These are phyloP conservation scores for Blastobotrys parvus DNA, from an alignment of 805 yeast genomes.

Conservation along the genomic window DNA sequence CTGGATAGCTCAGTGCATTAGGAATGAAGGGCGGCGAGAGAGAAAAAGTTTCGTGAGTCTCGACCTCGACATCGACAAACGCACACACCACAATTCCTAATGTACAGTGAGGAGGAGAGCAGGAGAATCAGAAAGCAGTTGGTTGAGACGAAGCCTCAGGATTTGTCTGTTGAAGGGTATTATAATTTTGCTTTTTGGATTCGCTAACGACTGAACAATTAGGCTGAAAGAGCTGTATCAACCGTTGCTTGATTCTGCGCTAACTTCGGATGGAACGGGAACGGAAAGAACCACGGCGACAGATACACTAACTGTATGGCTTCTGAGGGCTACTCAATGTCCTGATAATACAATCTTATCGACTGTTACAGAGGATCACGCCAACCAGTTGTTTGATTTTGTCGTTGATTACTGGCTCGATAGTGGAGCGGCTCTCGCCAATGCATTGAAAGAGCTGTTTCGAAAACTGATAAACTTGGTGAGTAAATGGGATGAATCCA, in stretches of 20 bases:
- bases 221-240: conserved; percentile 21
- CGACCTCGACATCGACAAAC: too few relatives aligned
- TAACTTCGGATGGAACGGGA: conserved; percentile 30
- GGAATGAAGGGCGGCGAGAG: too few relatives aligned
- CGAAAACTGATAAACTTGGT: conserved; percentile 35
- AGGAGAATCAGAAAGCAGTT: conserved; percentile 8
- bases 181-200: conserved; percentile 1
- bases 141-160: conserved; percentile 14
- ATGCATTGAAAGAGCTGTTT: conserved; percentile 57
- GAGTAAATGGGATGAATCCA: conserved; percentile 3
- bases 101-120: neutral
- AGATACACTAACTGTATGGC: conserved; percentile 61
- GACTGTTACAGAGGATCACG: conserved; percentile 15
- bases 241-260: conserved; percentile 27
- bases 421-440: conserved; percentile 60
- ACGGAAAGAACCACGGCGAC: conserved; percentile 36
- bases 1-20: too few relatives aligned
- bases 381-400: conserved; percentile 30
- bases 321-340: conserved; percentile 44
- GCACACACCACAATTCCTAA: too few relatives aligned
- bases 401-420: conserved; percentile 64
- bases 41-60: too few relatives aligned
- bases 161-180: conserved; percentile 13
- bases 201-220: neutral
- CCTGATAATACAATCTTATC: neutral